phyloP scores from a whole-genome alignment of 805 yeast species.

The Zygoascus biomembranicola region DNA sequence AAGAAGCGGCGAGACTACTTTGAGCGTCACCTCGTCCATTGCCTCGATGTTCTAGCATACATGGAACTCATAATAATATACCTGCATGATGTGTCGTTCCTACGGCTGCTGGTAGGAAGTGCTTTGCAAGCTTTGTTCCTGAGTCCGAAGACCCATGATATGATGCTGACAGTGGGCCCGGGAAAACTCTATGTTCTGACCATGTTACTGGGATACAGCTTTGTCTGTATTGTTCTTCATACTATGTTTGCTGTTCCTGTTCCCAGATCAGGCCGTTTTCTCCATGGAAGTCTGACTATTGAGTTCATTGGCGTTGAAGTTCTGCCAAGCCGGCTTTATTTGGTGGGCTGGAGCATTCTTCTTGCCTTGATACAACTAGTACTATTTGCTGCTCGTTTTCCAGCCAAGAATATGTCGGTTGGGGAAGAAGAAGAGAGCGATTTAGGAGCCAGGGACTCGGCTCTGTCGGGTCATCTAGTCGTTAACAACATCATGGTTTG shows the following conservation, averaged over 20 bases:
- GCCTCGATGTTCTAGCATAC: constrained; percentile 14
- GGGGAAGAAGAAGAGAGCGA: background rate
- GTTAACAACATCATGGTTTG: constrained; percentile 9
- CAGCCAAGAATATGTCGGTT: background rate
- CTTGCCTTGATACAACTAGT: constrained; percentile 13
- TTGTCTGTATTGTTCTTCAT: constrained; percentile 11
- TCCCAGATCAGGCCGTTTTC: constrained; percentile 10
- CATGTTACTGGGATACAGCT: constrained; percentile 10
- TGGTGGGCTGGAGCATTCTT: constrained; percentile 15
- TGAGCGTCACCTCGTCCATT: constrained; percentile 13
- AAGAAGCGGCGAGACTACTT: constrained; percentile 7
- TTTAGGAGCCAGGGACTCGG: background rate
- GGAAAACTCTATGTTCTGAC: constrained; percentile 11
- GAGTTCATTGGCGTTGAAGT: constrained; percentile 18
- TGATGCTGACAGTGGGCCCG: constrained; percentile 5
- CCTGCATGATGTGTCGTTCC: constrained; percentile 16
- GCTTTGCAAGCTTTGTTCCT: constrained; percentile 8
- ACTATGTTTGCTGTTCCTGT: constrained; percentile 7
- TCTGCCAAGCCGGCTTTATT: constrained; percentile 9
- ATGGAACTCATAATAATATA: constrained; percentile 18
- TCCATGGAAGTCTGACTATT: constrained; percentile 19
- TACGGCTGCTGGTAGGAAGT: constrained; percentile 13
- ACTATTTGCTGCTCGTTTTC: constrained; percentile 8
- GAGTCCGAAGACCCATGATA: constrained; percentile 3
- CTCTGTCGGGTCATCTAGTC: constrained; percentile 13